Base-by-base conservation (phyloP, 73 alveolate species). In the Paramecium bursaria region DNA sequence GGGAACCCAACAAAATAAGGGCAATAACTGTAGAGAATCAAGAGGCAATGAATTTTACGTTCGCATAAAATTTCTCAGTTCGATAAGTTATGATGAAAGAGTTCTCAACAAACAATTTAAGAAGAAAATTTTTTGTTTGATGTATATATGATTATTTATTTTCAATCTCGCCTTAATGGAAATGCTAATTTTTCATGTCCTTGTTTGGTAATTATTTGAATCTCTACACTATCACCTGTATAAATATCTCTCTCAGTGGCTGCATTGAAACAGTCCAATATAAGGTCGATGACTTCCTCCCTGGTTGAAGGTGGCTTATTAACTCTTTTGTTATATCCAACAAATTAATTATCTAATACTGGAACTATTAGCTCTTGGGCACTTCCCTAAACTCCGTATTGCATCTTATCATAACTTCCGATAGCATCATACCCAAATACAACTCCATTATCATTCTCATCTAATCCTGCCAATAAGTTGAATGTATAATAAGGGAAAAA, bases 401-500 rank as follows among this genome's bases (percentile, higher is more conserved):
- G 91, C 75, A 93, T 82, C 55, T 75, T 87, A 74, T 95, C 99
- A 60, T 86, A 95, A 39, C 97, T 91, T 13, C 98, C 98, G n/a
- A 95, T 93, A 48, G 98, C 98, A 88, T 95, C 98, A 85, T 95
- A 95, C 25, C 98, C 97, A 87, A 86, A 95, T 47, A 95, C 95
- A 7, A 14, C 4, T 67, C 49, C 49, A 60, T 91, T 74, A 27
- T 97, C 98, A 35, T 94, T 91, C 48, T 61, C 75, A 87, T 90
- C 93, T 75, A 91, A 57, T 11, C 98, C 98, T 46, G 96, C 88
- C 74, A 96, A 88, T 73, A 95, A 87, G 61, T 94, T 96, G 93
- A 96, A 96, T 46, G 98, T 90, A 74, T 96, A 96, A 90, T 88
- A 94, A 26, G 98, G 98, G 97, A 96, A 93, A 94, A 94, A 95